Evolutionary conservation across 1,284 basidiomycete genomes (phyloP).

Genomic region (Rhodofomes roseus): DNA sequence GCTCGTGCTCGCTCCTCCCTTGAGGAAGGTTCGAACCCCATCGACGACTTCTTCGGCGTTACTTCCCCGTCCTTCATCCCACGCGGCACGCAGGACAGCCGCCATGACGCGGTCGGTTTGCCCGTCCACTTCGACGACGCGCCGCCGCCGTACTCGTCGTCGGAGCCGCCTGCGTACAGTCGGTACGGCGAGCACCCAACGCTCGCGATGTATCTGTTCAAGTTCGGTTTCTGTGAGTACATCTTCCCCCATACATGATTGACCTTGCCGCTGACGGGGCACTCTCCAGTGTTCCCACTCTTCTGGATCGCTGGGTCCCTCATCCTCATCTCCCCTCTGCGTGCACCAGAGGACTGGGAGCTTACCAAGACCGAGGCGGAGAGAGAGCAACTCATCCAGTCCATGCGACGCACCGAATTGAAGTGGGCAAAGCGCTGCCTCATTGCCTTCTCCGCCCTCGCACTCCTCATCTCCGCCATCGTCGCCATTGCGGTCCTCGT

Average conservation of each 20-base stretch:
- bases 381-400: constrained; percentile 30
- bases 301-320: constrained; percentile 39
- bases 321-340: constrained; percentile 36
- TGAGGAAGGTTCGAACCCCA: constrained; percentile 18
- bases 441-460: constrained; percentile 16
- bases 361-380: constrained; percentile 33
- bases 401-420: constrained; percentile 33
- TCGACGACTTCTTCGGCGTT: constrained; percentile 30
- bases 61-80: constrained; percentile 14
- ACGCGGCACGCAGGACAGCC: constrained; percentile 25
- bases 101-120: constrained; percentile 20
- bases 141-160: constrained; percentile 24
- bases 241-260: background rate
- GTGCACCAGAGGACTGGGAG: constrained; percentile 36
- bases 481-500: constrained; percentile 13
- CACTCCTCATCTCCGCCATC: constrained; percentile 11
- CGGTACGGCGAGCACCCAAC: constrained; percentile 25
- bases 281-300: constrained; percentile 35
- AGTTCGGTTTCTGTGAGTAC: constrained; percentile 29
- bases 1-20: constrained; percentile 11
- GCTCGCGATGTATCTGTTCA: constrained; percentile 31
- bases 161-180: constrained; percentile 23
- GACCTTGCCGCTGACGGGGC: background rate
- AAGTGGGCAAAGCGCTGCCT: constrained; percentile 42
- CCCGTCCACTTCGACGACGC: constrained; percentile 9